A percentile compares a stretch with the other conserved stretches of the same genome.
phyloP scores from a whole-genome alignment of 2,329 filamentous ascomycete species.

The Alternaria incomplexa region DNA sequence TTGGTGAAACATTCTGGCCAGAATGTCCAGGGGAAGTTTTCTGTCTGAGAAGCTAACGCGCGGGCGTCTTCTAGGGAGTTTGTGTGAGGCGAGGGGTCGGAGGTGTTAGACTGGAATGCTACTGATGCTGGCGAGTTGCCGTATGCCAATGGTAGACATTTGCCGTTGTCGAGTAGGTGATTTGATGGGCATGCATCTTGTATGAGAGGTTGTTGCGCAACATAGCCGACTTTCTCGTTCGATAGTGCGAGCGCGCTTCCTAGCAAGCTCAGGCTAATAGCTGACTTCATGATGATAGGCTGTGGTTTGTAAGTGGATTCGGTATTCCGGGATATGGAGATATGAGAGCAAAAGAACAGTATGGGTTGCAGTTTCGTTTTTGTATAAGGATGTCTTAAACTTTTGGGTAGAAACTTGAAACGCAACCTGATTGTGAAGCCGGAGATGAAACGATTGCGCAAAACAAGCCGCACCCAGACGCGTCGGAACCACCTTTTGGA shows the following conservation, averaged over 20 bases:
- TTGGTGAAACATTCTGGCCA: constrained; percentile 42
- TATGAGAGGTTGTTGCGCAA: constrained; percentile 29
- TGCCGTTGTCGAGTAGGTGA: constrained; percentile 28
- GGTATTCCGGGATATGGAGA: not conserved
- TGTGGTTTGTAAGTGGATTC: not conserved
- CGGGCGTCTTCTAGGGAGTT: constrained; percentile 31
- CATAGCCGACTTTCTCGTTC: constrained; percentile 24
- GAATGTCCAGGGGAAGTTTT: constrained; percentile 41
- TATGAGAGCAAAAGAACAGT: not conserved
- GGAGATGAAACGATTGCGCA: constrained; percentile 29
- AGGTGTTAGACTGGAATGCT: constrained; percentile 26
- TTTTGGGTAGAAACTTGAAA: constrained; percentile 24
- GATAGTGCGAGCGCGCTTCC: constrained; percentile 29
- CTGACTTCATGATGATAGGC: constrained; percentile 26
- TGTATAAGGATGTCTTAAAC: not conserved
- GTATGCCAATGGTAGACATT: constrained; percentile 27
- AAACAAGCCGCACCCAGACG: not conserved
- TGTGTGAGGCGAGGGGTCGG: constrained; percentile 11
- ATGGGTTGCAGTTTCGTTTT: not conserved
- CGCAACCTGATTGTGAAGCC: constrained; percentile 22
- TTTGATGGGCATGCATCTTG: constrained; percentile 33
- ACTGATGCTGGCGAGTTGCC: constrained; percentile 5
- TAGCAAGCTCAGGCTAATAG: constrained; percentile 26
- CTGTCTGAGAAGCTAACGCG: constrained; percentile 18
- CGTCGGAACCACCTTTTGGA: not conserved